Evolutionary conservation across 208 protist species (phyloP), one percentile per base, ranked within the genome.

Genomic region (Tritrichomonas musculus): DNA sequence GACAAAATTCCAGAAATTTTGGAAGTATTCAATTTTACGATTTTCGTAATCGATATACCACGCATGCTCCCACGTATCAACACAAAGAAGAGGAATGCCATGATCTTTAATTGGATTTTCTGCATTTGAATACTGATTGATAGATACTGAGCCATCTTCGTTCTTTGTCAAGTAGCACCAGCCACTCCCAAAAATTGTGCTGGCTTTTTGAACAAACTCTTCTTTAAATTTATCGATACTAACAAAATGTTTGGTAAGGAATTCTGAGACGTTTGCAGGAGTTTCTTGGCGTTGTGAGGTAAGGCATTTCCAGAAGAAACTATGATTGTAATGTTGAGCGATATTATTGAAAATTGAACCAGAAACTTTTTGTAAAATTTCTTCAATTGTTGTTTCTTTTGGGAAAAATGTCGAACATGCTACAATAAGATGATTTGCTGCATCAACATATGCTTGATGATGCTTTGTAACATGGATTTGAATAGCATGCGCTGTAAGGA

Each of bases 251-350:
- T 92, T 92, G 8, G 65, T n/a, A 72, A 72, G 65, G 27, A 30
- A 13, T 36, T 72, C 65, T 36, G 65, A 13, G 33, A 72, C 65
- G 3, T 13, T n/a, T 36, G 65, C 65, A 36, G 65, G 65, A 13
- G 20, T 64, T 20, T 64, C n/a, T n/a, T n/a, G n/a, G n/a, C n/a
- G n/a, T 30, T 47, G n/a, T n/a, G n/a, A n/a, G n/a, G n/a, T n/a
- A n/a, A n/a, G n/a, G n/a, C n/a, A n/a, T n/a, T n/a, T n/a, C 73
- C 73, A 82, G 50, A 82, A 82, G 73, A 82, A 82, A 36, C 73
- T 47, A 53, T 82, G 73, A 50, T 82, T 82, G 25, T 82, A 82
- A 36, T 82, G 73, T 53, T 82, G 73, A 33, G 73, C 73, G 17
- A 82, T 41, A 82, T 82, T 82, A 53, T 82, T 82, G 41, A 82